Base-by-base conservation (phyloP, 768 basidiomycete genomes). In the Russula brevipes region DNA sequence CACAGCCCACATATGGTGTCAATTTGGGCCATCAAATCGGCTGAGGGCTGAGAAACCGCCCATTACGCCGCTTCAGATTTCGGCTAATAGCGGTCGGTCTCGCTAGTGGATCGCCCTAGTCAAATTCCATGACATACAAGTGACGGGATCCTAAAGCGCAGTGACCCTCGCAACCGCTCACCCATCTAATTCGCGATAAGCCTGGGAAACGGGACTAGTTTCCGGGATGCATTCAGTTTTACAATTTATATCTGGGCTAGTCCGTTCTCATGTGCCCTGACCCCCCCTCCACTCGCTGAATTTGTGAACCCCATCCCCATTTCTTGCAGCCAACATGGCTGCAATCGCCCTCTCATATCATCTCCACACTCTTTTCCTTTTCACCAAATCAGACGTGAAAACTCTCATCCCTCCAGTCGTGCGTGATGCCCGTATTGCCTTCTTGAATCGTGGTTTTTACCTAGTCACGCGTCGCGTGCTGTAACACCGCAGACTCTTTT, bases 341-440 rank as follows among this genome's bases (percentile, higher is more conserved):
- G 10, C 54, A 41, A 39, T n/a, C 9, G n/a, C 19, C 8, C 31
- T 63, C 12, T 49, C 19, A 2, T 54, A 49, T 47, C 45, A 60
- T 24, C 33, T 64, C 10, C 31, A 60, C 61, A 71, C 70, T 50
- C 58, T 70, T 46, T 70, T 63, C 47, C 66, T 72, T 33, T 71
- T 72, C 46, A 71, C 71, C 2, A 69, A 66, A 46, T 64, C 71
- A 5, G 71, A 72, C 54, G 24, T 71, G 24, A 70, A 69, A 50
- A 68, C 69, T 2, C 65, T 69, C 16, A 24, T 72, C 12, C 41
- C 70, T 24, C 71, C 71, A 12, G 64, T 68, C 33, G 71, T 72
- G 38, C n/a, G 71, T 64, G 3, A 17, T 47, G 5, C 5, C 14
- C 46, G 19, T 14, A 3, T 38, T 14, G 14, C 33, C 1, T 30